A percentile compares a stretch with the other conserved stretches of the same genome.
Evolutionary conservation across 495 filamentous ascomycete genomes (phyloP).

Genomic region (Wilcoxina mikolae): DNA sequence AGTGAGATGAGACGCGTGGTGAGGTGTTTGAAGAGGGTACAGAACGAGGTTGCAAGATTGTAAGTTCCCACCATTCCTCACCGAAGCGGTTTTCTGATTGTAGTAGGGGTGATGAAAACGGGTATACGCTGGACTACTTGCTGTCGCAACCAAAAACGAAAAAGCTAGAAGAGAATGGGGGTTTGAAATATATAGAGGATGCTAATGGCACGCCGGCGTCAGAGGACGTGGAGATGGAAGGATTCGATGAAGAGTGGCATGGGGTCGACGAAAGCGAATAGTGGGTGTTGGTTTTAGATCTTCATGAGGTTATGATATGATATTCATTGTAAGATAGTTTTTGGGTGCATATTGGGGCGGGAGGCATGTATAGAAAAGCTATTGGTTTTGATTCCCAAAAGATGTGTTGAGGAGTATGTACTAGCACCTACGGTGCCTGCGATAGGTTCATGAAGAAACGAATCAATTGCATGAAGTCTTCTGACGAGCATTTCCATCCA

Average conservation of each 20-base stretch:
- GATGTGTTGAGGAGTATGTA: too few relatives aligned
- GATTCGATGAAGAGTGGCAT: conserved; percentile 25
- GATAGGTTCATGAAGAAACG: too few relatives aligned
- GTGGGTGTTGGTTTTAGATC: too few relatives aligned
- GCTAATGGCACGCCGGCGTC: conserved; percentile 17
- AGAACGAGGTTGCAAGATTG: conserved; percentile 39
- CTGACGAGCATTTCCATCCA: too few relatives aligned
- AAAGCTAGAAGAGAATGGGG: neutral
- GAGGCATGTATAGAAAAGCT: too few relatives aligned
- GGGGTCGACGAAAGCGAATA: conserved; percentile 25
- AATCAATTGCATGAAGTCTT: too few relatives aligned
- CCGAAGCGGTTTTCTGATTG: neutral
- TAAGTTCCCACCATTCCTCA: conserved; percentile 8
- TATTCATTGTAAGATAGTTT: too few relatives aligned
- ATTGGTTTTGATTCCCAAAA: too few relatives aligned
- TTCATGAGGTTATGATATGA: too few relatives aligned
- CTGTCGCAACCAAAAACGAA: conserved; percentile 10
- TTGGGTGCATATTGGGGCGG: too few relatives aligned
- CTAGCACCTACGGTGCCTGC: too few relatives aligned
- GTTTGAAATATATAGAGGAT: neutral
- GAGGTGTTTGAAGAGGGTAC: conserved; percentile 60
- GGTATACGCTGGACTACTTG: conserved; percentile 73
- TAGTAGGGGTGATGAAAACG: conserved; percentile 69
- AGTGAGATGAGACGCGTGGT: conserved; percentile 67
- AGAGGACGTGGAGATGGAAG: conserved; percentile 16